A percentile compares a stretch with the other conserved stretches of the same genome.
These are phyloP conservation scores for Blastosporella zonata DNA, from an alignment of 1,284 basidiomycete genomes.

Conservation along the genomic window DNA sequence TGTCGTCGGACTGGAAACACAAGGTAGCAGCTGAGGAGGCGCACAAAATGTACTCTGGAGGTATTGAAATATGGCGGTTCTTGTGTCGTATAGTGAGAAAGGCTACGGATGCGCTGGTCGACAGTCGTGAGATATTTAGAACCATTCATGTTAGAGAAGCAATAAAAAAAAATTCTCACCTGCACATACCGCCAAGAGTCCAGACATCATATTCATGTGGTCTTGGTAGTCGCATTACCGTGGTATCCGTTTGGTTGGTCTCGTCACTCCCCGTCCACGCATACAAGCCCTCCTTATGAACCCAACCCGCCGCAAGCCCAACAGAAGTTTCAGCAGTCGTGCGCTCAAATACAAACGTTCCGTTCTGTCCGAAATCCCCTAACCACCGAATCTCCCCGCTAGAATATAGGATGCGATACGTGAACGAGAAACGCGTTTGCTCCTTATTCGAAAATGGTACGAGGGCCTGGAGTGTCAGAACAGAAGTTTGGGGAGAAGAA, in stretches of 20 bases:
- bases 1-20: slow-evolving; percentile 24
- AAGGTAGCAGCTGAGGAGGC: slow-evolving; percentile 27
- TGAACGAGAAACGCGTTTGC: slow-evolving; percentile 33
- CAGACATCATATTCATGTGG: slow-evolving; percentile 29
- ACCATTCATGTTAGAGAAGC: not conserved
- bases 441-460: slow-evolving; percentile 17
- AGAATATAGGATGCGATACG: slow-evolving; percentile 43
- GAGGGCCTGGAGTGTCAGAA: slow-evolving; percentile 17
- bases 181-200: slow-evolving; percentile 27
- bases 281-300: slow-evolving; percentile 13
- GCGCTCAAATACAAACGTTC: slow-evolving; percentile 31
- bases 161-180: slow-evolving; percentile 24
- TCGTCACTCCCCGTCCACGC: slow-evolving; percentile 11
- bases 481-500: not conserved
- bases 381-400: slow-evolving; percentile 42
- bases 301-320: slow-evolving; percentile 28
- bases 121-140: slow-evolving; percentile 1
- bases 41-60: slow-evolving; percentile 31
- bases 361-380: slow-evolving; percentile 40
- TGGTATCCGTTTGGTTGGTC: slow-evolving; percentile 2
- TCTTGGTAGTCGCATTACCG: slow-evolving; percentile 23
- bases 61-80: slow-evolving; percentile 22
- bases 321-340: slow-evolving; percentile 23
- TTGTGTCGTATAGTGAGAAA: slow-evolving; percentile 30
- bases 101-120: slow-evolving; percentile 22